Conservation (phyloP, 2,329 filamentous ascomycete species). For the Didymella exigua region DNA sequence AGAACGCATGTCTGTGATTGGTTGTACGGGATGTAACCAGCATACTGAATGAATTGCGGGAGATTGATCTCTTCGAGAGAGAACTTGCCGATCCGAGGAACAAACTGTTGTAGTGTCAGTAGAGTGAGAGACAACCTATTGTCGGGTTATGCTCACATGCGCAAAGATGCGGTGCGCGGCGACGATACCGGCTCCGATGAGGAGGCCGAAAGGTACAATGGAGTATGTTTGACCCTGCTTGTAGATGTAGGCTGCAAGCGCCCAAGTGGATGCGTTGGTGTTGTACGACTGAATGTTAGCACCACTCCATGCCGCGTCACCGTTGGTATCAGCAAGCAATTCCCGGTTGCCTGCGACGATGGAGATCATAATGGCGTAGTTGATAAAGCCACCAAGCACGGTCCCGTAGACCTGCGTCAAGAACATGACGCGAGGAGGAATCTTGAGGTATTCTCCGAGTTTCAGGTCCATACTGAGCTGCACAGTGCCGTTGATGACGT, state of each 20-base stretch:
- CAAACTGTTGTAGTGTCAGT: constrained; percentile 9
- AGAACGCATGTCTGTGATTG: constrained; percentile 21
- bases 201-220: constrained; percentile 19
- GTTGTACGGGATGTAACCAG: constrained; percentile 23
- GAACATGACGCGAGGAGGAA: constrained; percentile 25
- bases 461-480: constrained; percentile 24
- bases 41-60: constrained; percentile 23
- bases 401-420: constrained; percentile 23
- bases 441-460: constrained; percentile 23
- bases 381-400: constrained; percentile 23
- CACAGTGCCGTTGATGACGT: constrained; percentile 18
- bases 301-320: constrained; percentile 21
- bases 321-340: constrained; percentile 21
- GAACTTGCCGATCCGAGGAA: constrained; percentile 20
- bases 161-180: constrained; percentile 16
- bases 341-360: constrained; percentile 19
- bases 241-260: constrained; percentile 23
- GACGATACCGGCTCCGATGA: constrained; percentile 20
- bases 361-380: constrained; percentile 24
- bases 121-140: not conserved
- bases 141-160: not conserved
- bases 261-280: constrained; percentile 24
- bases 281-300: constrained; percentile 23
- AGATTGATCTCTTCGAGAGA: constrained; percentile 21
- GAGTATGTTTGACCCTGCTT: constrained; percentile 20